phyloP scores from a whole-genome alignment of 306 rosid genomes.

The Prosopis cineraria region DNA sequence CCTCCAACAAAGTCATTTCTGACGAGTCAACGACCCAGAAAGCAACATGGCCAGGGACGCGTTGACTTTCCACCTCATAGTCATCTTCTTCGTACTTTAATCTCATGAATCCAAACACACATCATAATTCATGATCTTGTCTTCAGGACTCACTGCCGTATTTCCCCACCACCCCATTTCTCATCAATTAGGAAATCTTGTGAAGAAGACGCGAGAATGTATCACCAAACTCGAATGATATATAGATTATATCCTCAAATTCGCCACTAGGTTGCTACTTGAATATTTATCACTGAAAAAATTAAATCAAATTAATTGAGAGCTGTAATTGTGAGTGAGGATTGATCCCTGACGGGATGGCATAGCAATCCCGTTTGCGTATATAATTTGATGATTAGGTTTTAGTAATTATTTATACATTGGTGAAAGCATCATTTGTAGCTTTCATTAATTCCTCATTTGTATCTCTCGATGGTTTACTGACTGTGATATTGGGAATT shows the following conservation, averaged over 20 bases:
- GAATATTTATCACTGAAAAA: neutral
- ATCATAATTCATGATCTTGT: constrained; percentile 43
- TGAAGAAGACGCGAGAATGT: neutral
- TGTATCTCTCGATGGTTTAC: neutral
- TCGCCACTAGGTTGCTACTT: too few relatives aligned
- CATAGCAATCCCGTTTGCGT: too few relatives aligned
- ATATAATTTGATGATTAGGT: too few relatives aligned
- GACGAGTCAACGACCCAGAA: constrained; percentile 59
- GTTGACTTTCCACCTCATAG: constrained; percentile 56
- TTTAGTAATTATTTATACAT: too few relatives aligned
- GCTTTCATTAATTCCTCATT: neutral
- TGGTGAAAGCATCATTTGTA: too few relatives aligned
- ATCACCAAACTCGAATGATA: neutral
- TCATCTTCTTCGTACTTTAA: constrained; percentile 29
- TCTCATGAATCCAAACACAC: constrained; percentile 28
- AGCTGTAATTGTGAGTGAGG: neutral
- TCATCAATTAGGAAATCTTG: neutral
- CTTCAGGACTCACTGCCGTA: constrained; percentile 29
- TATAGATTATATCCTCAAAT: neutral
- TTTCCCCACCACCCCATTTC: constrained; percentile 32
- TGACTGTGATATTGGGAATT: neutral
- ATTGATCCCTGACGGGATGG: neutral
- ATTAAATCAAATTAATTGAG: neutral
- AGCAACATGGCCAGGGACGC: constrained; percentile 37
- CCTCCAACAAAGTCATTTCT: constrained; percentile 46